Conservation (phyloP, 1,139 yeast species). For the Suhomyces taliae region DNA sequence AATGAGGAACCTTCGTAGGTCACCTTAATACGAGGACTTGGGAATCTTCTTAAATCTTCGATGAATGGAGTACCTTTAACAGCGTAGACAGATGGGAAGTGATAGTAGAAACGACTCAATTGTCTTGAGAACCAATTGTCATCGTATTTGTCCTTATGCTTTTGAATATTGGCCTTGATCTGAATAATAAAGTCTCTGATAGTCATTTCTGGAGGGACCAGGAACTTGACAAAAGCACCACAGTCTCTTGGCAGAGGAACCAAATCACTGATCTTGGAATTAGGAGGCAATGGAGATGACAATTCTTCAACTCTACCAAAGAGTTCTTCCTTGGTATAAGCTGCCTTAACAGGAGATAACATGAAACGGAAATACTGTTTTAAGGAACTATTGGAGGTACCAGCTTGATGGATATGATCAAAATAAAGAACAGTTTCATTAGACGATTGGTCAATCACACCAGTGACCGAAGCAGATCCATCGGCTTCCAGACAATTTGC, state of each 20-base stretch:
- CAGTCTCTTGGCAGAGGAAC: constrained; percentile 82
- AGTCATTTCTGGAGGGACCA: constrained; percentile 52
- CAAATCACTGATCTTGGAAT: constrained; percentile 37
- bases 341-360: constrained; percentile 17
- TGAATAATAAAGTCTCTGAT: constrained; percentile 51
- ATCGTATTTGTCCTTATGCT: constrained; percentile 26
- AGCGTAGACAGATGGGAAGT: constrained; percentile 53
- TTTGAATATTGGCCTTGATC: constrained; percentile 50
- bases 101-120: constrained; percentile 17
- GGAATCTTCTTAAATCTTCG: constrained; percentile 81
- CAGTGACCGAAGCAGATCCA: constrained; percentile 41
- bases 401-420: constrained; percentile 39
- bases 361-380: constrained; percentile 23
- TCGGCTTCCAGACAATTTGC: constrained; percentile 35
- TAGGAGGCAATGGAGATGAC: constrained; percentile 35
- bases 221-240: constrained; percentile 85
- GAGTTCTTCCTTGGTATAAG: constrained; percentile 17
- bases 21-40: constrained; percentile 62
- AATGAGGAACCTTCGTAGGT: constrained; percentile 72
- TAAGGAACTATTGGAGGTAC: constrained; percentile 12
- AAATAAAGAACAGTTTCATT: constrained; percentile 40
- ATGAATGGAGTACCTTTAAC: constrained; percentile 97
- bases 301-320: constrained; percentile 22
- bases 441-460: constrained; percentile 38
- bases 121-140: constrained; percentile 29